Base-by-base conservation (phyloP, 331 rosid genomes). In the Saraca asoca region DNA sequence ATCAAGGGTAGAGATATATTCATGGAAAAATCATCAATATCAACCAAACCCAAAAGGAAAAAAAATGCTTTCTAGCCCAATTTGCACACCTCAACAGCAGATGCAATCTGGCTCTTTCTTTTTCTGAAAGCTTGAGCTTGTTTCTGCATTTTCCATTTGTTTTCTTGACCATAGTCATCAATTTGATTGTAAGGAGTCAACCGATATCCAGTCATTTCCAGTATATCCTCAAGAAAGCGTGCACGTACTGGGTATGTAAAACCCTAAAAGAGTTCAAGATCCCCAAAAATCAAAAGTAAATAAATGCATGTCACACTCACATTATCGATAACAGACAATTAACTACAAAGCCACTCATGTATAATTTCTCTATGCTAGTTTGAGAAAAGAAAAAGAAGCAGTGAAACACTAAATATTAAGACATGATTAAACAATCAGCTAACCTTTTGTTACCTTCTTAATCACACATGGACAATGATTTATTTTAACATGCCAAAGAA, bases 81-180 rank as follows among this genome's bases (percentile, higher is more conserved):
- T 50, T 64, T 37, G 50, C 46, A 60, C 69, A 94, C 99, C 97
- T 86, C 95, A 58, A 90, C 96, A 64, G 83, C 69, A 69, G 93
- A 90, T 74, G 91, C 91, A 79, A 94, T 88, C 75, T 88, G 95
- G 80, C 91, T 94, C 79, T 94, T 94, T 77, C 90, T 86, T 78
- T 86, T 94, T 83, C 81, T 80, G 62, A 69, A 81, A 69, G 80
- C 73, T 59, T 86, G 96, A 54, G 90, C 91, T 69, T 86, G 97
- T 70, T 94, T 94, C 81, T 82, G 82, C 89, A 83, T 83, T 82
- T 90, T 94, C 97, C 97, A 94, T 39, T 74, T 69, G 82, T 83
- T 94, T 42, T 88, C 96, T 80, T 90, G 96, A 66, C 97, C 99
- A 74, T 94, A 90, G 78, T 94, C 89, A 74, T 88, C 99, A 67